Percentiles rank a stretch among this genome's conserved stretches.
Conservation (phyloP, 2,329 filamentous ascomycete genomes). For the Ilyonectria destructans region DNA sequence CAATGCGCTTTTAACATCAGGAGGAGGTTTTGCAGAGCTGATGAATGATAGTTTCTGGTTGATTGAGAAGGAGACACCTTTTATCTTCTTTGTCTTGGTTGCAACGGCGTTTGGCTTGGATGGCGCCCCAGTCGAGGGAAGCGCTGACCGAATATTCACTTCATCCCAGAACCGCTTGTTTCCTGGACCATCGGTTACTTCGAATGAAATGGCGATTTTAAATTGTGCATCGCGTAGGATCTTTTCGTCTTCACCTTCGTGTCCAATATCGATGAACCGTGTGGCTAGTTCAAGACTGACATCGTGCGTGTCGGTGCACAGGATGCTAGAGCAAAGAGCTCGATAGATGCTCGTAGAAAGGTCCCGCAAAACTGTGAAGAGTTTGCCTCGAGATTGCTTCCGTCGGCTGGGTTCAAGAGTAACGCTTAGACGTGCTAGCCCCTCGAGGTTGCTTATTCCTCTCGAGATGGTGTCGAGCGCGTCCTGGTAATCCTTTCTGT, state of each 20-base stretch:
- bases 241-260: background rate
- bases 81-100: background rate
- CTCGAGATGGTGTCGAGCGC: background rate
- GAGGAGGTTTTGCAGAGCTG: background rate
- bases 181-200: background rate
- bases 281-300: conserved; percentile 20
- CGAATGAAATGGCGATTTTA: conserved; percentile 30
- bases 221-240: conserved; percentile 7
- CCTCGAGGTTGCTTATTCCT: conserved; percentile 24
- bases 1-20: background rate
- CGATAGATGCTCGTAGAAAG: conserved; percentile 31
- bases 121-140: background rate
- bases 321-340: conserved; percentile 30
- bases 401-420: conserved; percentile 23
- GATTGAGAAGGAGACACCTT: background rate
- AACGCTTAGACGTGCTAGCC: background rate
- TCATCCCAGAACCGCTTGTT: background rate
- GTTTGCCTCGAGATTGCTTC: conserved; percentile 26
- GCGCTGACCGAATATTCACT: background rate
- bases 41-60: background rate
- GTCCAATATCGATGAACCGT: background rate
- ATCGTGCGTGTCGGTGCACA: conserved; percentile 19
- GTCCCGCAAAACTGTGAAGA: conserved; percentile 28
- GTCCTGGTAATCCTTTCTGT: conserved; percentile 31
- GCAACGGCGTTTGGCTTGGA: background rate